Evolutionary conservation across 345 rosid genomes (phyloP).

Genomic region (Noccaea caerulescens): DNA sequence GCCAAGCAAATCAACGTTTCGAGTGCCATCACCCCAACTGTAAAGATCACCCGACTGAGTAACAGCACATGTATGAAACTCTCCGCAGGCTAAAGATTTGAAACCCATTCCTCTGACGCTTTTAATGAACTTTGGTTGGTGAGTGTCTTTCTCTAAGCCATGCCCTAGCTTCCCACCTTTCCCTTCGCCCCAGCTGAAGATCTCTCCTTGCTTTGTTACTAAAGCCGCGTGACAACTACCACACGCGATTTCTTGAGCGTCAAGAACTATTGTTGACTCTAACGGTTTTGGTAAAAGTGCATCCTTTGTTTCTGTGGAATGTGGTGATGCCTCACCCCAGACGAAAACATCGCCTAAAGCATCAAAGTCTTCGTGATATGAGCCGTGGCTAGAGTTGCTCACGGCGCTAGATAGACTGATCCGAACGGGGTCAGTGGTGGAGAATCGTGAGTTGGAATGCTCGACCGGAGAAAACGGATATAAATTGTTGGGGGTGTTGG

Average conservation of each 20-base stretch:
- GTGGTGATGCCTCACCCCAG: conserved; percentile 69
- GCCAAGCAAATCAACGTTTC: conserved; percentile 69
- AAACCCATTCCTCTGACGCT: conserved; percentile 63
- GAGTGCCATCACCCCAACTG: conserved; percentile 90
- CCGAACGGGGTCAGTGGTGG: conserved; percentile 63
- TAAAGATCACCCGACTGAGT: conserved; percentile 80
- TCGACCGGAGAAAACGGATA: conserved; percentile 47
- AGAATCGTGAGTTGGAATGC: conserved; percentile 57
- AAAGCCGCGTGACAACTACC: conserved; percentile 86
- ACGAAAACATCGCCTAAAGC: conserved; percentile 83
- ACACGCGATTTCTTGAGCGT: conserved; percentile 76
- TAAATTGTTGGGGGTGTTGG: conserved; percentile 42
- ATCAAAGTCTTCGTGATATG: conserved; percentile 78
- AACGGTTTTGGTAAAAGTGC: conserved; percentile 75
- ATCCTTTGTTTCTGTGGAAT: conserved; percentile 51
- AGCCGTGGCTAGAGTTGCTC: conserved; percentile 89
- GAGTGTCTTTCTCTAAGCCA: conserved; percentile 62
- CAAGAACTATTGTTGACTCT: conserved; percentile 72
- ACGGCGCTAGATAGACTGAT: conserved; percentile 82
- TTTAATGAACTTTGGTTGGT: conserved; percentile 67
- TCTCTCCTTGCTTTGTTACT: conserved; percentile 79
- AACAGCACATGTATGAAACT: conserved; percentile 83
- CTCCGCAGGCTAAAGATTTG: conserved; percentile 83
- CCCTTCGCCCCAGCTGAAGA: conserved; percentile 93
- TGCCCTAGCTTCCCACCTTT: conserved; percentile 91